Evolutionary conservation across 371 early-diverging fungal genomes (phyloP).

Genomic region (Syncephalastrum sp.): DNA sequence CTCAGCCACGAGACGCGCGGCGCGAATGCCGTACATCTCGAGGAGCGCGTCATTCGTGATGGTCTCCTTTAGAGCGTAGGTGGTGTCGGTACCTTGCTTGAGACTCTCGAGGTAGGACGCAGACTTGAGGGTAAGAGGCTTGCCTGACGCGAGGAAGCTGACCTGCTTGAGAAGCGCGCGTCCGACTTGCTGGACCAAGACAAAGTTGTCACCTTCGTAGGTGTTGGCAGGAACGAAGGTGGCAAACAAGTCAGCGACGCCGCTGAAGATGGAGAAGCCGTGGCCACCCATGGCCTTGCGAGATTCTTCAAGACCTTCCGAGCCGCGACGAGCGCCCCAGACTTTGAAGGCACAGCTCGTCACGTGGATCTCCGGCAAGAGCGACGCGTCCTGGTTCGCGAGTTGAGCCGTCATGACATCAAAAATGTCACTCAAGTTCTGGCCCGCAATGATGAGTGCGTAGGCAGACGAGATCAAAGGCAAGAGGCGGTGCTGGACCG

Average conservation of each 20-base stretch:
- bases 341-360: constrained; percentile 79
- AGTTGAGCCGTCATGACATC: constrained; percentile 53
- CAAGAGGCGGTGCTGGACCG: constrained; percentile 72
- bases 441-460: constrained; percentile 62
- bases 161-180: constrained; percentile 67
- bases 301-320: constrained; percentile 76
- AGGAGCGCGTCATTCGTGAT: constrained; percentile 23
- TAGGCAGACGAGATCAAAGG: constrained; percentile 71
- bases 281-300: constrained; percentile 85
- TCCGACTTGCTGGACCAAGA: constrained; percentile 68
- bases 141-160: constrained; percentile 20
- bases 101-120: constrained; percentile 40
- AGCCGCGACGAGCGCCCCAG: constrained; percentile 65
- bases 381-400: constrained; percentile 33
- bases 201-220: constrained; percentile 71
- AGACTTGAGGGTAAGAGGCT: constrained; percentile 18
- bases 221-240: constrained; percentile 62
- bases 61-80: constrained; percentile 17
- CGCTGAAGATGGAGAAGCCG: constrained; percentile 74
- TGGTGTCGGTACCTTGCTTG: constrained; percentile 22
- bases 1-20: constrained; percentile 53
- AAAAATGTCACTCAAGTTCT: constrained; percentile 52
- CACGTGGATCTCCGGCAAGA: constrained; percentile 78
- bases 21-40: constrained; percentile 58
- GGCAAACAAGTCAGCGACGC: constrained; percentile 67